Evolutionary conservation across 2,329 filamentous ascomycete genomes (phyloP).

Genomic region (Aspergillus sergii): DNA sequence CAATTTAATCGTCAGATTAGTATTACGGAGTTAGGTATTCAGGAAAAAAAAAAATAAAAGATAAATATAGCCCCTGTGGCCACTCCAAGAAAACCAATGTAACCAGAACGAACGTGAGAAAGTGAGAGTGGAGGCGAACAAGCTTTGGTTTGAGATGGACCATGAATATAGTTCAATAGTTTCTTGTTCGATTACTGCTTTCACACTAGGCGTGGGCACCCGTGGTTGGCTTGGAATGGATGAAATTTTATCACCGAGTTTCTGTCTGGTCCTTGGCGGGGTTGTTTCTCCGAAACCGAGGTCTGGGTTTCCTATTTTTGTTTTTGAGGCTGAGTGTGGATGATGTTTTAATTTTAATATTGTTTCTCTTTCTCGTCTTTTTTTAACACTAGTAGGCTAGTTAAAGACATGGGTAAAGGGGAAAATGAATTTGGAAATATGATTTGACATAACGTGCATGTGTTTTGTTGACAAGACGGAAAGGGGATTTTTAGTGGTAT

Average conservation of each 20-base stretch:
- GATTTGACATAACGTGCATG: neutral
- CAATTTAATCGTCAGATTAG: neutral
- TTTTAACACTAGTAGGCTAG: neutral
- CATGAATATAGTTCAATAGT: slow-evolving; percentile 5
- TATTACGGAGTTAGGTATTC: too few relatives aligned
- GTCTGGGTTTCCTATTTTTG: neutral
- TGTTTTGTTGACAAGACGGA: neutral
- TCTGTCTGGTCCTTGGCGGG: neutral
- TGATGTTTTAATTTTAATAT: neutral
- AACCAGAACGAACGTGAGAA: neutral
- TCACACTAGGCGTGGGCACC: neutral
- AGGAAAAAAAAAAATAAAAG: neutral
- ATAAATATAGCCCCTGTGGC: neutral
- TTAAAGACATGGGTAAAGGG: neutral
- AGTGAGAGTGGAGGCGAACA: neutral
- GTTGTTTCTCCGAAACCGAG: neutral
- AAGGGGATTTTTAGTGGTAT: neutral
- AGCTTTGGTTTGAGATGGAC: neutral
- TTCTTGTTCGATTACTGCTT: neutral
- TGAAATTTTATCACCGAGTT: neutral
- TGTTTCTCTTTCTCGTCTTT: neutral
- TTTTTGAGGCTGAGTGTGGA: neutral
- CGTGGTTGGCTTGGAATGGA: neutral
- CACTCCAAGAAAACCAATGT: neutral
- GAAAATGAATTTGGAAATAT: neutral